Percentiles rank a stretch among this genome's conserved stretches.
Conservation (phyloP, 225 moss, liverwort and hornwort species). For the Sphagnum contortum region DNA sequence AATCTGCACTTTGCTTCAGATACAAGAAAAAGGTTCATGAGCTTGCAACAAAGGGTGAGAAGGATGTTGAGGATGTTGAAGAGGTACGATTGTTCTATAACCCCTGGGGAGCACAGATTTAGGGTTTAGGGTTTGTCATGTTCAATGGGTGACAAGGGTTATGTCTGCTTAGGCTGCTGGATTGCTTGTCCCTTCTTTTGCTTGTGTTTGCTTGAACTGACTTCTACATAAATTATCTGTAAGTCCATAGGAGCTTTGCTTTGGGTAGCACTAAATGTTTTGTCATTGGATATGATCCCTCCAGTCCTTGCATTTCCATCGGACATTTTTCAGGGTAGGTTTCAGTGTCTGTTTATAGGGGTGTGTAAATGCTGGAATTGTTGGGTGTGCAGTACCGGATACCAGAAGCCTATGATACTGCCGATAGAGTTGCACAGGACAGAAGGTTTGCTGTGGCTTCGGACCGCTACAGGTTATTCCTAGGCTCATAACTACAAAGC, state of each 20-base stretch:
- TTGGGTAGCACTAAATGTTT: no score
- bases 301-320: not conserved
- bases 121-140: no score
- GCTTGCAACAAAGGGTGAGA: slow-evolving; percentile 26
- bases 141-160: no score
- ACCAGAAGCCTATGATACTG: slow-evolving; percentile 79
- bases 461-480: slow-evolving; percentile 64
- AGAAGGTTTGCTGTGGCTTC: slow-evolving; percentile 85
- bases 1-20: slow-evolving; percentile 2
- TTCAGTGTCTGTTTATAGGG: no score
- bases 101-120: not conserved
- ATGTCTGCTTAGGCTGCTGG: not conserved
- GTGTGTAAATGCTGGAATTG: not conserved
- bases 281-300: slow-evolving; percentile 24
- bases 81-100: slow-evolving; percentile 9
- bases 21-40: slow-evolving; percentile 34
- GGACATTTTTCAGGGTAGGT: no score
- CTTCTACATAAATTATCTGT: slow-evolving; percentile 8
- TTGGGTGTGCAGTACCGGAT: slow-evolving; percentile 62
- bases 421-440: slow-evolving; percentile 78
- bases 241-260: not conserved
- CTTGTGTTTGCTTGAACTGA: slow-evolving; percentile 6
- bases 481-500: not conserved
- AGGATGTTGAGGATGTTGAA: slow-evolving; percentile 21
- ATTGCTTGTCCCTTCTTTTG: not conserved